Evolutionary conservation across 2,329 filamentous ascomycete genomes (phyloP).

Genomic region (Beauveria rudraprayagi): DNA sequence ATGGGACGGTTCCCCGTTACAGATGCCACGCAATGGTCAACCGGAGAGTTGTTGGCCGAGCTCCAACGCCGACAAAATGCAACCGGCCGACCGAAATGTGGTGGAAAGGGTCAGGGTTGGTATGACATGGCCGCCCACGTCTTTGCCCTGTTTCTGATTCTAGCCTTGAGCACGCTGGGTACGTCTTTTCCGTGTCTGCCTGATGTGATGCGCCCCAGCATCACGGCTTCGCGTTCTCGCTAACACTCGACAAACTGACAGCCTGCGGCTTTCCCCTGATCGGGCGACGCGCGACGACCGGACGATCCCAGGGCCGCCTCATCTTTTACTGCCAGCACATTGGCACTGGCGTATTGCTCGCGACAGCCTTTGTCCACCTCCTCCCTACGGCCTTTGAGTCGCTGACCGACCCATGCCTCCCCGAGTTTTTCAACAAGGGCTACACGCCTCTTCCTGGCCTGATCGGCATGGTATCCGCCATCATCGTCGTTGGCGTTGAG

Average conservation of each 20-base stretch:
- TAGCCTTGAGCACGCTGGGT: slow-evolving; percentile 52
- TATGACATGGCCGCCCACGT: slow-evolving; percentile 64
- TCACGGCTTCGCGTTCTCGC: slow-evolving; percentile 4
- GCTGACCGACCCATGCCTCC: slow-evolving; percentile 63
- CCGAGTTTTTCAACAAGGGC: slow-evolving; percentile 68
- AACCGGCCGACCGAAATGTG: slow-evolving; percentile 40
- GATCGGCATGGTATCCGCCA: slow-evolving; percentile 73
- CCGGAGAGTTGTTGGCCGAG: slow-evolving; percentile 44
- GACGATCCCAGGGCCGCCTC: slow-evolving; percentile 50
- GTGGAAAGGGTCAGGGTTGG: slow-evolving; percentile 40
- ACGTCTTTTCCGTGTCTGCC: slow-evolving; percentile 16
- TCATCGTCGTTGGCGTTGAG: slow-evolving; percentile 77
- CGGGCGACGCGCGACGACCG: slow-evolving; percentile 48
- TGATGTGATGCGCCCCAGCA: not conserved
- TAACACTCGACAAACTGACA: slow-evolving; percentile 16
- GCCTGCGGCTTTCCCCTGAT: slow-evolving; percentile 61
- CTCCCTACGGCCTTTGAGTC: slow-evolving; percentile 61
- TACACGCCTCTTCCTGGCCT: slow-evolving; percentile 75
- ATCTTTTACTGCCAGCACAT: slow-evolving; percentile 66
- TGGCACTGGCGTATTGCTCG: slow-evolving; percentile 77
- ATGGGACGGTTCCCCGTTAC: not conserved
- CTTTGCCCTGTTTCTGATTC: slow-evolving; percentile 58
- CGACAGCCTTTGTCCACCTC: slow-evolving; percentile 76
- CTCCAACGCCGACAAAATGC: slow-evolving; percentile 38
- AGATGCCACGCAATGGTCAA: slow-evolving; percentile 38